Evolutionary conservation across 495 filamentous ascomycete genomes (phyloP), one percentile per base, ranked within the genome.

Genomic region (Penicillium macrosclerotiorum): DNA sequence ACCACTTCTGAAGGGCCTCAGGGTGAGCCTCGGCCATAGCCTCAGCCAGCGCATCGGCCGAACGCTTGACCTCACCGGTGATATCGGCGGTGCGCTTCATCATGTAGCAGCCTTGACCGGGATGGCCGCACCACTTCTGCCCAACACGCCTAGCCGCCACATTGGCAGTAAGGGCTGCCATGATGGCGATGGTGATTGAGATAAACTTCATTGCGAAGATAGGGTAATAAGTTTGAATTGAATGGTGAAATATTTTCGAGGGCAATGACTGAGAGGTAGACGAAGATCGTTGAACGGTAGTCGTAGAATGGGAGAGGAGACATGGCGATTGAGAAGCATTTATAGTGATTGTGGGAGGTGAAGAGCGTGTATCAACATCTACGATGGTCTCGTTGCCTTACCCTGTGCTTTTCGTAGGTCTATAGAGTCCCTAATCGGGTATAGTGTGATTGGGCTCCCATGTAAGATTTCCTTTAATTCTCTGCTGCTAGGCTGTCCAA

Each of bases 41-140:
- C 37, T 73, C 69, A 20, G 72, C 73, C 19, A 74, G 53, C 30
- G 67, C 75, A n/a, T 75, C 69, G 17, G 75, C 76, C 24, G 72
- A 72, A 42, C 76, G 75, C 61, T 73, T 75, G 48, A 75, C 55
- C 32, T 75, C 60, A 16, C 30, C 26, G 37, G 50, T 48, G 33
- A 49, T 62, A 48, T 63, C 65, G 50, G 54, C 57, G 12, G 65
- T 51, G 37, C 62, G 67, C 58, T 62, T 70, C 25, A 59, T 26
- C 50, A 48, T 55, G 42, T 42, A 41, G 48, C 63, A 69, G 37
- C 51, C 53, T 43, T 67, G 63, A 12, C 59, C 64, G 34, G 43
- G 43, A 26, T 46, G 43, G 9, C 34, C 37, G 37, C 68, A 69
- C 68, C 66, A 71, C 51, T 60, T 58, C 32, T 59, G 54, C 23